Evolutionary conservation across 331 rosid genomes (phyloP).

Genomic region (Quercus tomentella): DNA sequence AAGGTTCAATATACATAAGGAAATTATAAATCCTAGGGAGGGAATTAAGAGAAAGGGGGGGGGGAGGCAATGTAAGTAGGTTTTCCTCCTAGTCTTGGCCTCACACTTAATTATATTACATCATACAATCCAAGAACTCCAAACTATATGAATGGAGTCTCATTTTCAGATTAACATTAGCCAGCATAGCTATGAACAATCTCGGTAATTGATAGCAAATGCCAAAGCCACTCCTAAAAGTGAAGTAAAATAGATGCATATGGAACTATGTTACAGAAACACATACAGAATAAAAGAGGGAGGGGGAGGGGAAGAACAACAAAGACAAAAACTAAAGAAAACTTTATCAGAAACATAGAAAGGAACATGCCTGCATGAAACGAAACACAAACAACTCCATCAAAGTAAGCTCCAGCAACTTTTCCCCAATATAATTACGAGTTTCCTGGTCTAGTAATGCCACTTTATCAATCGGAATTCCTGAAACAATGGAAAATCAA

Average conservation of each 20-base stretch:
- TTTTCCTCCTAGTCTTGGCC: neutral
- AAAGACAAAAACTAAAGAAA: neutral
- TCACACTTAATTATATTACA: neutral
- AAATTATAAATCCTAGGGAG: too few relatives aligned
- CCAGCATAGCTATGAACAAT: neutral
- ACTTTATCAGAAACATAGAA: neutral
- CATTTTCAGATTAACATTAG: neutral
- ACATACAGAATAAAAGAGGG: neutral
- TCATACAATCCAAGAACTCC: neutral
- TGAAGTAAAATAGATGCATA: neutral
- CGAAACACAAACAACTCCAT: constrained; percentile 70
- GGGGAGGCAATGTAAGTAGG: neutral
- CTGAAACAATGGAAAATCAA: constrained; percentile 51
- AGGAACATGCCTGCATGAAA: constrained; percentile 85
- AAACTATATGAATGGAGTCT: neutral
- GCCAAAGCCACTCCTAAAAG: neutral
- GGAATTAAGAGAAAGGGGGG: too few relatives aligned
- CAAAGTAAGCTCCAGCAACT: constrained; percentile 83
- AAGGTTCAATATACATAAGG: too few relatives aligned
- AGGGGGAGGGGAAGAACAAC: neutral
- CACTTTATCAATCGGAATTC: constrained; percentile 89
- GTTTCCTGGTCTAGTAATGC: constrained; percentile 78
- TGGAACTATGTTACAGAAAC: neutral
- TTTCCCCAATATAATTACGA: constrained; percentile 78
- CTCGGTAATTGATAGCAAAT: constrained; percentile 1